Evolutionary conservation across 768 basidiomycete species (phyloP).

Genomic region (Lactarius sp.): DNA sequence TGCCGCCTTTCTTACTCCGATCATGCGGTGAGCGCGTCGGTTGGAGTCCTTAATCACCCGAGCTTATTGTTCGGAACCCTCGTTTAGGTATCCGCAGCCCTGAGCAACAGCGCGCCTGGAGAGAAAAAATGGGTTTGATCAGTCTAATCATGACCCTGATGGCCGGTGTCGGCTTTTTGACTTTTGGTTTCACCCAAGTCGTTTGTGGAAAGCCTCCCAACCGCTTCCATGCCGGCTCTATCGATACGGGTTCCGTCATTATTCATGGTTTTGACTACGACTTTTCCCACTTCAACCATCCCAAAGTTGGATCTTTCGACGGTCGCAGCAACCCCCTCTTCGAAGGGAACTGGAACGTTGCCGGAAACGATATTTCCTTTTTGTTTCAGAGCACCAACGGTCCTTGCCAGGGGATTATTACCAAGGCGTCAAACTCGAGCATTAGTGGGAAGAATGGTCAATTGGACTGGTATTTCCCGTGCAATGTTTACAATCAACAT

Average conservation of each 20-base stretch:
- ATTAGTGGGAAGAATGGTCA: conserved; percentile 58
- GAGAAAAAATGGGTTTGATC: conserved; percentile 96
- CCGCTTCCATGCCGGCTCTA: conserved; percentile 74
- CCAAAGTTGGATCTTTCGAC: conserved; percentile 65
- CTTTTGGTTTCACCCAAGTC: conserved; percentile 93
- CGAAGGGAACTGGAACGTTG: conserved; percentile 67
- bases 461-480: conserved; percentile 96
- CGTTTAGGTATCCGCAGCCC: conserved; percentile 83
- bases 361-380: conserved; percentile 89
- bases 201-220: conserved; percentile 88
- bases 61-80: background rate
- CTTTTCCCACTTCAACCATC: conserved; percentile 82
- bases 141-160: conserved; percentile 75
- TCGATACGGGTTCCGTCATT: conserved; percentile 76
- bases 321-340: conserved; percentile 82
- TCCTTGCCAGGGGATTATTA: conserved; percentile 75
- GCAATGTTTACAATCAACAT: conserved; percentile 81
- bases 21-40: conserved; percentile 61
- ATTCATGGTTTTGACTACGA: conserved; percentile 96
- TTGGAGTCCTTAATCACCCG: background rate
- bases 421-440: conserved; percentile 59
- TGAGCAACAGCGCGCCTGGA: conserved; percentile 94
- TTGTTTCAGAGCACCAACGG: conserved; percentile 91
- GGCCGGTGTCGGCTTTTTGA: conserved; percentile 94
- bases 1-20: conserved; percentile 74